Base-by-base conservation (phyloP, 2,329 filamentous ascomycete genomes). In the Arthrobotrys entomopaga region DNA sequence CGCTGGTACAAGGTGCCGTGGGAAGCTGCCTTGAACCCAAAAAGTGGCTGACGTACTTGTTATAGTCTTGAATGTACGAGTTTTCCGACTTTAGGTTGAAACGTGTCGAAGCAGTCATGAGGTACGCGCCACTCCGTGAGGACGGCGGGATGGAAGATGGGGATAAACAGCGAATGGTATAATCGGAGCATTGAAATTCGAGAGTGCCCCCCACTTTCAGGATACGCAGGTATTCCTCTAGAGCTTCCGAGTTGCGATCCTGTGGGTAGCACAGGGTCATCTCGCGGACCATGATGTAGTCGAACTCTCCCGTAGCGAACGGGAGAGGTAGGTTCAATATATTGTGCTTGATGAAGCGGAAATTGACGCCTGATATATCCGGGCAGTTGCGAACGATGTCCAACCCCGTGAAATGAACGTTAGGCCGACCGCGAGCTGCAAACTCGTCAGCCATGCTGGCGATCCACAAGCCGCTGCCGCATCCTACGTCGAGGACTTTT, bases 381-480 rank as follows among this genome's bases (percentile, higher is more conserved):
- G 76, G 76, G 63, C 77, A 70, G 48, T 77, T 76, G 11, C 75
- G 76, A 49, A 78, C 77, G 38, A 80, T 75, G 56, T 80, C 79
- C 52, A 80, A 56, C 1, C 79, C 79, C 22, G 79, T 77, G 53
- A 80, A 80, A 16, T 77, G 59, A 34, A 77, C 64, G 76, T 77
- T 59, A 29, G 74, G 53, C 58, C 70, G 65, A 29, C 79, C 75
- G 53, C 76, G 54, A 10, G 59, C 48, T 13, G 76, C 43, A 73
- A 79, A 77, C 60, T 78, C 76, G 64, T 79, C 77, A 24, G 78
- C 64, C 71, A 80, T 72, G 64, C 61, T 89, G 34, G 91, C 90
- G 78, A 91, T 93, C 93, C 93, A 97, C 80, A 96, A 91, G 22
- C 88, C 94, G 19, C 90, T 90, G 16, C 93, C 93, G 81, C 94